phyloP scores from a whole-genome alignment of 257 asterid genomes.

The Solanum rostratum region DNA sequence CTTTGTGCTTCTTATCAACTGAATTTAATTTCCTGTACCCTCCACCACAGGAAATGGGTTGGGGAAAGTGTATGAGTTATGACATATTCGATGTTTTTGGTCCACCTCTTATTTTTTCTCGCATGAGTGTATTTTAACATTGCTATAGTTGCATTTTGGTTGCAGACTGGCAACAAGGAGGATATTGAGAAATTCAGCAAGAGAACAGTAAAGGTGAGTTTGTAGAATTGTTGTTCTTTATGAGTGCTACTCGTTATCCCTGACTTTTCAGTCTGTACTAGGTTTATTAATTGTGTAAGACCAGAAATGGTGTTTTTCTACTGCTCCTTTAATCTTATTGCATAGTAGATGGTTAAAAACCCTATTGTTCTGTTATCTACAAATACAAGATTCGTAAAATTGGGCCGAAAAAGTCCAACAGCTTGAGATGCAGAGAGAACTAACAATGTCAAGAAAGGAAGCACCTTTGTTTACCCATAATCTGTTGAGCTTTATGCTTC shows the following conservation, averaged over 20 bases:
- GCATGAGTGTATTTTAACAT: background rate
- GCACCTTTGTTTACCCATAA: background rate
- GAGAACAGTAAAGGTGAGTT: constrained; percentile 86
- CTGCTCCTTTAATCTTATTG: background rate
- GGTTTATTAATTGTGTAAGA: background rate
- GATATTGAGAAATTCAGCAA: constrained; percentile 95
- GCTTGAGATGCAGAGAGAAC: background rate
- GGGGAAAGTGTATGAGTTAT: background rate
- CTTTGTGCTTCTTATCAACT: background rate
- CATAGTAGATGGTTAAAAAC: background rate
- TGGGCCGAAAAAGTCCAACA: background rate
- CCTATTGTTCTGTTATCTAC: background rate
- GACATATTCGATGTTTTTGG: background rate
- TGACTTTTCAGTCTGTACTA: background rate
- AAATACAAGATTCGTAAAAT: background rate
- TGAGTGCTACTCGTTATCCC: background rate
- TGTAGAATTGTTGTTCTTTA: background rate
- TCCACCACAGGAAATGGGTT: background rate
- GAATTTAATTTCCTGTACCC: background rate
- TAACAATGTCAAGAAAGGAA: background rate
- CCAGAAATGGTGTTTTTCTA: background rate
- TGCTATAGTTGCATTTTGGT: constrained; percentile 1
- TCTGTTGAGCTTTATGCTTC: background rate
- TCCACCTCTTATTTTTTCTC: constrained; percentile 1
- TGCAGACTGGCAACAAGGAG: constrained; percentile 73